A percentile compares a stretch with the other conserved stretches of the same genome.
These are phyloP conservation scores for Scleroderma citrinum DNA, from an alignment of 768 basidiomycete species.

Conservation along the genomic window DNA sequence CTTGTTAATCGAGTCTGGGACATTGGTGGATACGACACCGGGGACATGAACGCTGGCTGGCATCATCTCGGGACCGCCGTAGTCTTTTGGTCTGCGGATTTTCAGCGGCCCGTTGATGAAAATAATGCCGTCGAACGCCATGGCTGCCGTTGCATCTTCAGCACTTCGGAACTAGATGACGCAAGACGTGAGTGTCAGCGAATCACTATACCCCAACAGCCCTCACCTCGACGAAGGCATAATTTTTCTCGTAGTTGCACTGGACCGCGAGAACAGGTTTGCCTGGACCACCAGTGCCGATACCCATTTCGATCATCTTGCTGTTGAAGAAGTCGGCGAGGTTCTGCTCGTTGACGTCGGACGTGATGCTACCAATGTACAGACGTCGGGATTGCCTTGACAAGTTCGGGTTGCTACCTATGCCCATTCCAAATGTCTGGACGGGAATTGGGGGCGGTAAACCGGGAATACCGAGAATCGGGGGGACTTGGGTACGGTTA, in stretches of 20 bases:
- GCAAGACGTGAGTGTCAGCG: constrained; percentile 7
- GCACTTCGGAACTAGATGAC: constrained; percentile 86
- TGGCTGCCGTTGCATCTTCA: constrained; percentile 92
- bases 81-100: constrained; percentile 97
- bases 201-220: constrained; percentile 3
- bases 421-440: constrained; percentile 81
- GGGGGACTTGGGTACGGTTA: constrained; percentile 82
- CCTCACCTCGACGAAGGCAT: constrained; percentile 93
- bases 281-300: constrained; percentile 78
- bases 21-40: constrained; percentile 93
- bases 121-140: constrained; percentile 97
- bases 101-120: constrained; percentile 95
- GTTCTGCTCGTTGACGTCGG: constrained; percentile 90
- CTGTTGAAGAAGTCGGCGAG: constrained; percentile 91
- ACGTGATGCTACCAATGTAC: constrained; percentile 95
- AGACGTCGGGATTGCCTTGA: constrained; percentile 91
- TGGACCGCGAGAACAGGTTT: constrained; percentile 92
- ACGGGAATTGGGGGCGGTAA: constrained; percentile 81
- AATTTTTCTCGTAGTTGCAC: constrained; percentile 98
- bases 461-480: constrained; percentile 75
- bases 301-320: constrained; percentile 90
- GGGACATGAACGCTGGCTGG: constrained; percentile 76
- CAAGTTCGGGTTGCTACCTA: constrained; percentile 81
- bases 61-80: constrained; percentile 69
- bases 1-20: constrained; percentile 97